Conservation (phyloP, 352 stramenopile species). For the Phytopythium boreale region DNA sequence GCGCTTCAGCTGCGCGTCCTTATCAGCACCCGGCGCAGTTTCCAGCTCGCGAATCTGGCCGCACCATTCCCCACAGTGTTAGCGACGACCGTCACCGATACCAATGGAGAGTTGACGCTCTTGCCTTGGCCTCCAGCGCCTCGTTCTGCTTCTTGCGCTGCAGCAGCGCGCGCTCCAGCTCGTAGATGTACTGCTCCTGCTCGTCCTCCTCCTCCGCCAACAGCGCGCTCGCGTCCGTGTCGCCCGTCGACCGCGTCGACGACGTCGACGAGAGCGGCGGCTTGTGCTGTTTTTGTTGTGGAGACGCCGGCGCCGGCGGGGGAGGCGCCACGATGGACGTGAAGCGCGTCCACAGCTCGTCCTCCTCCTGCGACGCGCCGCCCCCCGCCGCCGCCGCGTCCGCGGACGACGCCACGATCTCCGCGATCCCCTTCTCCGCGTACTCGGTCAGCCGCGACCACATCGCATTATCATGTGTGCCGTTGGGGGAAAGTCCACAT, state of each 20-base stretch:
- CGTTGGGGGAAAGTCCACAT: too few species aligned
- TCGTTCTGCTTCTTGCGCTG: slow-evolving; percentile 79
- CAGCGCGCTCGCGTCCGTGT: slow-evolving; percentile 1
- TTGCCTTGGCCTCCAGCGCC: slow-evolving; percentile 40
- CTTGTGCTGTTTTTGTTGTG: slow-evolving; percentile 8
- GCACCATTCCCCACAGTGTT: not conserved
- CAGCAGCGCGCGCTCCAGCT: slow-evolving; percentile 67
- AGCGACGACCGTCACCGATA: not conserved
- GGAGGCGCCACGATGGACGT: slow-evolving; percentile 46
- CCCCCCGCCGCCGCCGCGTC: slow-evolving; percentile 36
- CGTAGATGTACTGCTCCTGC: slow-evolving; percentile 77
- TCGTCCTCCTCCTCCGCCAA: slow-evolving; percentile 39
- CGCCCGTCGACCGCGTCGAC: not conserved
- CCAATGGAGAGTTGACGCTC: not conserved
- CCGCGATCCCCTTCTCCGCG: slow-evolving; percentile 44
- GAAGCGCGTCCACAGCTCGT: slow-evolving; percentile 41
- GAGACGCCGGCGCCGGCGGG: not conserved
- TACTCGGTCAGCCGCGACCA: slow-evolving; percentile 67
- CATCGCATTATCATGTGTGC: slow-evolving; percentile 22
- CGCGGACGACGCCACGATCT: slow-evolving; percentile 40
- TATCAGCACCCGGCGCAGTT: slow-evolving; percentile 9
- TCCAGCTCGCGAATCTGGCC: slow-evolving; percentile 21
- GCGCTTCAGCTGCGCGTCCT: slow-evolving; percentile 5
- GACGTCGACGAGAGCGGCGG: not conserved
- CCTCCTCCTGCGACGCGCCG: slow-evolving; percentile 13